Base-by-base conservation (phyloP, 345 rosid genomes). In the Linum trigynum region DNA sequence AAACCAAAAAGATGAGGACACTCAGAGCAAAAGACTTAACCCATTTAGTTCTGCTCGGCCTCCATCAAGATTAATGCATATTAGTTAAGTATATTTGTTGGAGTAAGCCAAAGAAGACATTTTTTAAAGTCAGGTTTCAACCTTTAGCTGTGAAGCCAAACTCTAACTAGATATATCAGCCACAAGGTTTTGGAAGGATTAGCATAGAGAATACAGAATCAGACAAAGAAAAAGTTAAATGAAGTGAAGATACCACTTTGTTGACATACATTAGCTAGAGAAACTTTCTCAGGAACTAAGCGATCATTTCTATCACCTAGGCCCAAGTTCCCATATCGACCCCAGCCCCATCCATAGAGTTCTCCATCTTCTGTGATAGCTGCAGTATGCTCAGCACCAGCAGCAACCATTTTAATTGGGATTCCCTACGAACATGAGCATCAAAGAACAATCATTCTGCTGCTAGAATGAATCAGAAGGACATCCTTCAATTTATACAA, bases 261-360 rank as follows among this genome's bases (percentile, higher is more conserved):
- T 61, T 67, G 57, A 78, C 94, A 72, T 88, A 88, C 95, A 74
- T 78, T 64, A 65, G 74, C 57, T 57, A 83, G 69, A 63, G 84
- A 69, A 71, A 94, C 96, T 75, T 81, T 85, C 81, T 82, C 91
- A 61, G 99, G 97, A 74, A 90, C 78, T 72, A 84, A 72, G 62
- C 97, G 99, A 78, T 94, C 97, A 61, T 67, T 84, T 74, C 97
- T 76, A 81, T 94, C 99, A 62, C 99, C 99, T 38, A 94, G 81
- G 72, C 99, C 99, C 84, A 94, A 72, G 81, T 94, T 94, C 53
- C 97, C 99, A 74, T 94, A 90, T 55, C 95, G 76, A 7, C 99
- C 99, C 97, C 99, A 90, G 4, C 99, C 99, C 99, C 99, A 94
- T 68, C 99, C 99, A 81, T 86, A 90, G 16, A 94, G 92, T 42